Evolutionary conservation across 2,329 filamentous ascomycete genomes (phyloP).

Genomic region (Cladobotryum protrusum): DNA sequence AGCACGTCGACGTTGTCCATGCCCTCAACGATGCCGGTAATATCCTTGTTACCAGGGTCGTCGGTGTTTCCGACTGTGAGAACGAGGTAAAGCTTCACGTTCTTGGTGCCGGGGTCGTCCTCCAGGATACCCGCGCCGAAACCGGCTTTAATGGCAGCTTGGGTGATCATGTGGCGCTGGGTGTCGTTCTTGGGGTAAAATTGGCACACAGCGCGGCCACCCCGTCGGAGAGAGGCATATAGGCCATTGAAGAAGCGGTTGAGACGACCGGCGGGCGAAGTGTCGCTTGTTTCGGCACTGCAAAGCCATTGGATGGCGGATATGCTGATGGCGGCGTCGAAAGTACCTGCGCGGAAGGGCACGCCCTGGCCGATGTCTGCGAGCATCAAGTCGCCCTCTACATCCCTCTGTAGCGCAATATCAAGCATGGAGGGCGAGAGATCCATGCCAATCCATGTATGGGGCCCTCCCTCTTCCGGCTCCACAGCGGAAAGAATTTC

Average conservation of each 20-base stretch:
- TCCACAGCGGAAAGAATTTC: constrained; percentile 78
- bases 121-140: constrained; percentile 93
- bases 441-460: constrained; percentile 97
- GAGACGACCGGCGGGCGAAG: constrained; percentile 70
- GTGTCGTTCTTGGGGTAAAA: constrained; percentile 96
- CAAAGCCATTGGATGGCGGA: constrained; percentile 98
- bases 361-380: constrained; percentile 94
- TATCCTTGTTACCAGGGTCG: constrained; percentile 60
- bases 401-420: constrained; percentile 82
- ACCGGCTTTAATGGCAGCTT: constrained; percentile 84
- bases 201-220: constrained; percentile 87
- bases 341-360: constrained; percentile 84
- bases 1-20: constrained; percentile 84
- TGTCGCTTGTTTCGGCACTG: constrained; percentile 85
- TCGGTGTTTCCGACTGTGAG: constrained; percentile 71
- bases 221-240: constrained; percentile 76
- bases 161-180: constrained; percentile 87
- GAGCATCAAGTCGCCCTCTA: constrained; percentile 88
- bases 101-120: constrained; percentile 95
- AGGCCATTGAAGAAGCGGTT: constrained; percentile 87
- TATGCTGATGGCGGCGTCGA: constrained; percentile 93
- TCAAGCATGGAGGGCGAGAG: constrained; percentile 95
- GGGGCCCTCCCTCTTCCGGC: constrained; percentile 69
- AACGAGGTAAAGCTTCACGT: constrained; percentile 91
- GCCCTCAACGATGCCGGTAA: constrained; percentile 81